phyloP scores from a whole-genome alignment of 2,329 filamentous ascomycete species.

The Cercospora zeina region DNA sequence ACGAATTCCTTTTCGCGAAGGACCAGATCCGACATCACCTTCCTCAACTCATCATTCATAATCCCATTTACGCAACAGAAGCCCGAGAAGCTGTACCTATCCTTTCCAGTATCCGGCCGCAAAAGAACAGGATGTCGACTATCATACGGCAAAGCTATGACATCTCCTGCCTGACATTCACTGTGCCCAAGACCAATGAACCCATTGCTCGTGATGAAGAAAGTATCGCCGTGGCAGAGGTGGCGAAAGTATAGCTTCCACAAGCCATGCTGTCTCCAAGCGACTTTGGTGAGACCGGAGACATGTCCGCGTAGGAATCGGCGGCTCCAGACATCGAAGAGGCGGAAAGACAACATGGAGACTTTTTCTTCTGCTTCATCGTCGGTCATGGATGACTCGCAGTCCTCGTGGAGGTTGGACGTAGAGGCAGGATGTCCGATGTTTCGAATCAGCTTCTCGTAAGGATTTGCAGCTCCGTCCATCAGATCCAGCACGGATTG shows the following conservation, averaged over 20 bases:
- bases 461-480: neutral
- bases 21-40: neutral
- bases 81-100: neutral
- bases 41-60: neutral
- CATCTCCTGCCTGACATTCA: neutral
- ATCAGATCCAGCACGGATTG: neutral
- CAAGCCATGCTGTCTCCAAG: neutral
- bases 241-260: slow-evolving; percentile 7
- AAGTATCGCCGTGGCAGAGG: neutral
- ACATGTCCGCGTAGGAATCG: neutral
- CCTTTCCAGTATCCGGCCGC: neutral
- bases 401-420: neutral
- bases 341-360: slow-evolving; percentile 8
- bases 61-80: neutral
- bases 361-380: neutral
- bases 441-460: neutral
- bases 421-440: neutral
- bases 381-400: neutral
- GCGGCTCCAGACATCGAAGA: slow-evolving; percentile 7
- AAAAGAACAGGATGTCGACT: slow-evolving; percentile 5
- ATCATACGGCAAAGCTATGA: neutral
- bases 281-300: neutral
- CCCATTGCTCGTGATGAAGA: neutral
- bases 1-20: neutral
- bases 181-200: neutral